These are phyloP conservation scores for Carallia pectinifolia DNA, from an alignment of 345 rosid species.

Conservation along the genomic window DNA sequence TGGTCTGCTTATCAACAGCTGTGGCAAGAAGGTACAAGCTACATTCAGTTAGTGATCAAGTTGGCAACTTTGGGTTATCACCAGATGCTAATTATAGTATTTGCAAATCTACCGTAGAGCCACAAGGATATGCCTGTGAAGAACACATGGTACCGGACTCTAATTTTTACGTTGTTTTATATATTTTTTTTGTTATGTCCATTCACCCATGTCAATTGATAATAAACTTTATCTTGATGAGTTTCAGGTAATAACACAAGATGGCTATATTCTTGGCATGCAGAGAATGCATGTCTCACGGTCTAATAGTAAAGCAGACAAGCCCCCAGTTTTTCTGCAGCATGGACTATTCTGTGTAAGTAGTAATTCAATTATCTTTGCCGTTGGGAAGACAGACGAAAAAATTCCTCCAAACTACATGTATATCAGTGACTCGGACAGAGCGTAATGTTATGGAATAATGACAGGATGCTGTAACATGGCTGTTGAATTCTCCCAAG, in stretches of 20 bases:
- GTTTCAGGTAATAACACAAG: slow-evolving; percentile 48
- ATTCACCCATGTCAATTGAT: neutral
- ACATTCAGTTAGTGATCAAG: neutral
- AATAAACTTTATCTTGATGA: neutral
- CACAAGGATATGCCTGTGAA: slow-evolving; percentile 37
- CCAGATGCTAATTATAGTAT: slow-evolving; percentile 12
- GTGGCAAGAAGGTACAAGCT: slow-evolving; percentile 7
- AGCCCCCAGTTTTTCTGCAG: slow-evolving; percentile 52
- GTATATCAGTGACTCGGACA: too few species aligned
- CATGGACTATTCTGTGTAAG: slow-evolving; percentile 46
- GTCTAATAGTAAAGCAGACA: slow-evolving; percentile 27
- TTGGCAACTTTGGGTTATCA: neutral
- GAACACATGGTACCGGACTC: slow-evolving; percentile 25
- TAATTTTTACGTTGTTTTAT: neutral
- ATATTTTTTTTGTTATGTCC: too few species aligned
- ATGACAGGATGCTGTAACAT: slow-evolving; percentile 38
- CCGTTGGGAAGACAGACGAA: neutral
- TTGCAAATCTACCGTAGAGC: slow-evolving; percentile 32
- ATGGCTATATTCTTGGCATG: slow-evolving; percentile 49
- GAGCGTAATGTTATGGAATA: neutral
- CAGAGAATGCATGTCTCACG: slow-evolving; percentile 39
- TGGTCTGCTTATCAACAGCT: neutral
- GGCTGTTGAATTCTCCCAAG: slow-evolving; percentile 32
- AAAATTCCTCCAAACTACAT: too few species aligned
- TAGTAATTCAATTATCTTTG: neutral